A percentile compares a stretch with the other conserved stretches of the same genome.
Evolutionary conservation across 169 alveolate genomes (phyloP).

Genomic region (Plasmodium billcollinsi): DNA sequence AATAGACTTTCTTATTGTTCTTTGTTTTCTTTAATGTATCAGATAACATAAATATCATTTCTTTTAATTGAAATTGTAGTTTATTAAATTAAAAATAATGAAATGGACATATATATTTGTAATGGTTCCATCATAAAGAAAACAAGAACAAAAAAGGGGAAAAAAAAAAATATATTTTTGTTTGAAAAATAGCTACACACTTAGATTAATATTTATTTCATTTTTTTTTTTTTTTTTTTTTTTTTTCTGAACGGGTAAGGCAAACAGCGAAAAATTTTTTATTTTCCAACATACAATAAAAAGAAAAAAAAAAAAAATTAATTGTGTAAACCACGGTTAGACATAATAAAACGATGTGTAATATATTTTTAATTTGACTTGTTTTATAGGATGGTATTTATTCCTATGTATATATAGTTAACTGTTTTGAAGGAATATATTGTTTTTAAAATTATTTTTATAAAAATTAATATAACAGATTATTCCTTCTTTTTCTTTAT

Average conservation of each 20-base stretch:
- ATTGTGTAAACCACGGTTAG: too few species aligned
- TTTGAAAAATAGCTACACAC: not conserved
- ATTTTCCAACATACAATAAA: not conserved
- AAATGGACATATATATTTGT: too few species aligned
- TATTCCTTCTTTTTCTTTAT: constrained; percentile 16
- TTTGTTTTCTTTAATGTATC: too few species aligned
- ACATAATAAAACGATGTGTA: not conserved
- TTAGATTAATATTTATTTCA: too few species aligned
- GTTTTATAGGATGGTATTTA: not conserved
- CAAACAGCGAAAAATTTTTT: not conserved
- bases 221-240: too few species aligned
- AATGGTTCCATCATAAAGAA: too few species aligned
- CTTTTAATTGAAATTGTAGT: too few species aligned
- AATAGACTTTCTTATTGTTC: too few species aligned
- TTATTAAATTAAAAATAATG: too few species aligned
- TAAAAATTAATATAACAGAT: not conserved
- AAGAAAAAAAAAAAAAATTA: not conserved
- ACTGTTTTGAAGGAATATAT: constrained; percentile 1
- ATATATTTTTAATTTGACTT: not conserved
- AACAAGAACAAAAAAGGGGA: too few species aligned
- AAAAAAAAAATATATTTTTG: constrained; percentile 1
- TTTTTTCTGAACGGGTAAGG: constrained; percentile 13
- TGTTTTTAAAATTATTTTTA: constrained; percentile 2
- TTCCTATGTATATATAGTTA: constrained; percentile 16
- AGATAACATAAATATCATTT: too few species aligned